Evolutionary conservation across 495 filamentous ascomycete genomes (phyloP), one percentile per base, ranked within the genome.

Genomic region (Lasiosphaeria ovina): DNA sequence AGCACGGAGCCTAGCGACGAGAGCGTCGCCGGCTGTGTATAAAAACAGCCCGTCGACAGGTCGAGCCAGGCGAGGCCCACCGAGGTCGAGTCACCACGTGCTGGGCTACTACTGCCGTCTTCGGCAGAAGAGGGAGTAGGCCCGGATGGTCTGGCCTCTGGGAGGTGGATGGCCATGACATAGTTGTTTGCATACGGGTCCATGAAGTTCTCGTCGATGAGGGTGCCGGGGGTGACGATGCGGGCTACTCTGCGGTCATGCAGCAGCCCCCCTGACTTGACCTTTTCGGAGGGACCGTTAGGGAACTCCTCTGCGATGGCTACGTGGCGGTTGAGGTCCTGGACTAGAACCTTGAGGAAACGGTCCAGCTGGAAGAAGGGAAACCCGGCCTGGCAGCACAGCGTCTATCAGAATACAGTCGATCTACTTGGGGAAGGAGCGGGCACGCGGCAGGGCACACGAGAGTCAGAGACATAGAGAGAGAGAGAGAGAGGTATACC

Each of bases 161-260:
- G 61, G n/a, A 74, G 60, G 66, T 92, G 83, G 42, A 96, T 80
- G 42, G 89, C 86, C 62, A 98, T 82, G 45, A 98, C 73, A 69
- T 92, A 98, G 69, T 97, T 96, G 70, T 95, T 96, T 62, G 91
- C 86, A 55, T 88, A 92, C 0, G 91, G 88, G 66, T 97, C 89
- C 78, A 98, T 89, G 72, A 97, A 98, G 62, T 93, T 92, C 73
- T 99, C 95, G 71, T 99, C 94, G 65, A 98, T 96, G 48, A 98
- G 74, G 1, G 94, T 99, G 8, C 94, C 94, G 0, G 95, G 92
- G 0, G 94, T 97, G 70, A 99, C 83, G 57, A 97, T 87, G 45
- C 94, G 86, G 47, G 90, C 83, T 14, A 99, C 90, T 61, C 79
- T 85, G 47, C 94, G 87, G 67, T 93, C 90, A 68, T 92, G 95